Evolutionary conservation across 495 filamentous ascomycete species (phyloP), one percentile per base, ranked within the genome.

Genomic region (Lepidopterella palustris): DNA sequence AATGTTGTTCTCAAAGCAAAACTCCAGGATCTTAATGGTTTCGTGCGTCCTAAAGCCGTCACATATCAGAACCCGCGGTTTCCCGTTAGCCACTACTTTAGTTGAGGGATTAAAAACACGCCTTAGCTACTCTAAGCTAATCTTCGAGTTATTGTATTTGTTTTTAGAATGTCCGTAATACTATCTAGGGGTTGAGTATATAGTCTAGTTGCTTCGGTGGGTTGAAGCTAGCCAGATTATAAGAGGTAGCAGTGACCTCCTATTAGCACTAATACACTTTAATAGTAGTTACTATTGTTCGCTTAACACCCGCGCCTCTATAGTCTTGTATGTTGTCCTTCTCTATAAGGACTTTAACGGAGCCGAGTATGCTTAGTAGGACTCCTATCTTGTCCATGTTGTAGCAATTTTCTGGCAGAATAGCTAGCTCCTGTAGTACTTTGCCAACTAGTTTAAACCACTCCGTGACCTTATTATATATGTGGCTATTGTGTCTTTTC

Each of bases 101-200:
- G 39, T 42, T 42, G 13, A 20, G 39, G 39, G 39, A 20, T 42
- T 9, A 42, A 42, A 42, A 15, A 42, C 39, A 42, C 39, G 39
- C 39, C 13, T 42, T 3, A 42, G 39, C 39, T 20, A 42, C 39
- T 42, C 39, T 20, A 42, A 42, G 39, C 39, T 42, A 42, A 42
- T 42, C 20, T 42, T 42, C 13, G 39, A 42, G 39, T 42, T 20
- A 20, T 42, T 42, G 20, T 42, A 42, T n/a, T 20, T 20, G 39
- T 42, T 42, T 42, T 42, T 20, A 20, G 39, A 42, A 20, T 54
- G 28, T 28, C 20, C 28, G 32, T 54, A 54, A 54, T 54, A 27
- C 51, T 27, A 54, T 54, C 51, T 27, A 54, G 51, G 51, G 51
- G 51, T 54, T 28, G 51, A 27, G 28, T 54, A 54, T 21, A 21